Percentiles rank a stretch among this genome's conserved stretches.
These are phyloP conservation scores for Erysiphe pisi DNA, from an alignment of 2,329 filamentous ascomycete species.

Conservation along the genomic window DNA sequence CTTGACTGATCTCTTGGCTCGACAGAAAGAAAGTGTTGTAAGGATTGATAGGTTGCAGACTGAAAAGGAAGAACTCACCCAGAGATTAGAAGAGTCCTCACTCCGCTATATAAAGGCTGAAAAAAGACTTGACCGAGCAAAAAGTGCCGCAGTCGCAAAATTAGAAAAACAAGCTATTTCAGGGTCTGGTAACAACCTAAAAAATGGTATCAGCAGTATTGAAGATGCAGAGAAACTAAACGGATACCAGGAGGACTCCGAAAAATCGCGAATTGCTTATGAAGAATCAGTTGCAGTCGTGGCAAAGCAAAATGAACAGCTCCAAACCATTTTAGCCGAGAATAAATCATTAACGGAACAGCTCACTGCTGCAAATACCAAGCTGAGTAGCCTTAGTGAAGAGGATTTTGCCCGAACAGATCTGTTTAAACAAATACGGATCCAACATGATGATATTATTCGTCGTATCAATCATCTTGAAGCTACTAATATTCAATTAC, in stretches of 20 bases:
- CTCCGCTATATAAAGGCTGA: constrained; percentile 90
- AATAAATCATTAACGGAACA: constrained; percentile 66
- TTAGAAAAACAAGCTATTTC: constrained; percentile 79
- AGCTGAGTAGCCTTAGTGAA: constrained; percentile 65
- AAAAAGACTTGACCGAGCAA: constrained; percentile 81
- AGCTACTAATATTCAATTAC: constrained; percentile 71
- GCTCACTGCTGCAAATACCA: constrained; percentile 59
- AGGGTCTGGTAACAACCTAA: constrained; percentile 44
- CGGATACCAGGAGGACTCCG: constrained; percentile 47
- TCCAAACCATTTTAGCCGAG: constrained; percentile 67
- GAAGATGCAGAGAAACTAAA: constrained; percentile 39
- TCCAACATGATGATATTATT: constrained; percentile 83
- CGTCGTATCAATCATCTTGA: constrained; percentile 86
- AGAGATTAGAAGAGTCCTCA: constrained; percentile 78
- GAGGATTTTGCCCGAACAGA: constrained; percentile 92
- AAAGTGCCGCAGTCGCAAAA: constrained; percentile 81
- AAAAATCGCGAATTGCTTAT: constrained; percentile 63
- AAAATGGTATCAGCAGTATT: constrained; percentile 39
- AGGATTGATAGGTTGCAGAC: constrained; percentile 63
- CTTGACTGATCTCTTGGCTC: constrained; percentile 62
- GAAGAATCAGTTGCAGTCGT: constrained; percentile 67
- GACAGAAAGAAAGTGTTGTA: constrained; percentile 69
- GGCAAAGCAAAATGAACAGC: constrained; percentile 76
- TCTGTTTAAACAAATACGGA: constrained; percentile 82
- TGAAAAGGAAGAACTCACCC: constrained; percentile 75